Evolutionary conservation across 768 basidiomycete genomes (phyloP), one percentile per base, ranked within the genome.

Genomic region (Suillus ampliporus): DNA sequence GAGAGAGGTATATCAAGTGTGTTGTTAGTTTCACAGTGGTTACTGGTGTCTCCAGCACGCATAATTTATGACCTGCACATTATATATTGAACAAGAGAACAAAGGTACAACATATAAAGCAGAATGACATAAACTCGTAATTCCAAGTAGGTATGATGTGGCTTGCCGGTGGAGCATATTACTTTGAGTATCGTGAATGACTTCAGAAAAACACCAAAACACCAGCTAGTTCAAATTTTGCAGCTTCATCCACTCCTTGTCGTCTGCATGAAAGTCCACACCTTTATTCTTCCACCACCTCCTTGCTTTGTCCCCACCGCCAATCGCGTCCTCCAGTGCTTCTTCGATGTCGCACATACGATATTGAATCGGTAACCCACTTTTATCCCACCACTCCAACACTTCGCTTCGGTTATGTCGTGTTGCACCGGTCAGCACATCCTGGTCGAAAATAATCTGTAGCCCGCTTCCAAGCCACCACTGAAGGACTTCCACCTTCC

Each of bases 281-380:
- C 93, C 93, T 70, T 91, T 91, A 64, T 76, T 74, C 72, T 82
- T 85, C 93, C 93, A 95, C 93, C 93, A 95, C 60, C 78, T 79
- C 70, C 91, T 83, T 13, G 89, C 91, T 52, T 80, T 84, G 64
- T 88, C 85, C 14, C 92, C 91, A n/a, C 89, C 89, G 9, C 89
- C 89, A 57, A 92, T 90, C 0, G 91, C 89, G 67, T 95, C 94
- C 72, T 95, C 94, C 68, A 95, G 74, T 4, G 94, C 94, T 79
- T 95, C 94, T 71, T 96, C 94, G 56, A 96, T 88, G 73, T 96
- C 94, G 71, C 94, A 95, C 84, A 94, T 88, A 58, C 94, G 85
- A 75, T 94, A 96, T 69, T 91, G 90, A 61, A 95, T 86, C 4
- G 90, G 83, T 56, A 95, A 78, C 8, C 89, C 89, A 46, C 86